These are phyloP conservation scores for Pseudopithomyces maydicus DNA, from an alignment of 2,329 filamentous ascomycete genomes.

Conservation along the genomic window DNA sequence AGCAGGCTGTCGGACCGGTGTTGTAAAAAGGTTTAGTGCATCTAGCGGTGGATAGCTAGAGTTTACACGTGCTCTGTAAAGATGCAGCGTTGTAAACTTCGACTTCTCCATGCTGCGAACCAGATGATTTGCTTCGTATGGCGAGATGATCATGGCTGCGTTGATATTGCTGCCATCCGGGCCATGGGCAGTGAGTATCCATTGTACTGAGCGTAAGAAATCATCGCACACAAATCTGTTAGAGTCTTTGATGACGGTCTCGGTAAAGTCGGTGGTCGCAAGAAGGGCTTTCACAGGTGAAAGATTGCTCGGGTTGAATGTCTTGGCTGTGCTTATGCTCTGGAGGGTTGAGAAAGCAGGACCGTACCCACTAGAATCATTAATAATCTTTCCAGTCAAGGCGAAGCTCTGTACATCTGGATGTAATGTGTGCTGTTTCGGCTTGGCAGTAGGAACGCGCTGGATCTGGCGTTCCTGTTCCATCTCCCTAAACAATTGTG, in stretches of 20 bases:
- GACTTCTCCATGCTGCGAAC: slow-evolving; percentile 47
- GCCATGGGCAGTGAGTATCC: slow-evolving; percentile 46
- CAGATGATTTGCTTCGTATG: slow-evolving; percentile 63
- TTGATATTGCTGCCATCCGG: neutral
- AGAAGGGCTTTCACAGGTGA: slow-evolving; percentile 45
- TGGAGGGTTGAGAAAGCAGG: slow-evolving; percentile 54
- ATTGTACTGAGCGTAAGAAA: slow-evolving; percentile 61
- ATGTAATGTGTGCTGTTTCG: slow-evolving; percentile 53
- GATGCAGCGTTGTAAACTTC: slow-evolving; percentile 49
- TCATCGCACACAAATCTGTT: slow-evolving; percentile 43
- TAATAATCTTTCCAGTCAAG: slow-evolving; percentile 36
- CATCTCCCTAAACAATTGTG: slow-evolving; percentile 59
- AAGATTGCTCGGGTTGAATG: slow-evolving; percentile 44
- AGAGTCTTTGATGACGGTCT: slow-evolving; percentile 45
- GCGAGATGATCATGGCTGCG: slow-evolving; percentile 67
- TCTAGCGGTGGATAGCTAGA: slow-evolving; percentile 49
- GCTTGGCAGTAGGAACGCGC: slow-evolving; percentile 47
- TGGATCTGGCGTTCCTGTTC: slow-evolving; percentile 65
- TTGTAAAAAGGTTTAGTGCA: slow-evolving; percentile 52
- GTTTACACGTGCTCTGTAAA: slow-evolving; percentile 58
- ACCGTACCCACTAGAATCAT: slow-evolving; percentile 42
- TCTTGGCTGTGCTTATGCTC: slow-evolving; percentile 47
- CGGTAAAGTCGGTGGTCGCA: slow-evolving; percentile 58
- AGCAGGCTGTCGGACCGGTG: slow-evolving; percentile 16
- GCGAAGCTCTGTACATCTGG: slow-evolving; percentile 51